A percentile compares a stretch with the other conserved stretches of the same genome.
Conservation (phyloP, 2,329 filamentous ascomycete genomes). For the Botrytis aclada region DNA sequence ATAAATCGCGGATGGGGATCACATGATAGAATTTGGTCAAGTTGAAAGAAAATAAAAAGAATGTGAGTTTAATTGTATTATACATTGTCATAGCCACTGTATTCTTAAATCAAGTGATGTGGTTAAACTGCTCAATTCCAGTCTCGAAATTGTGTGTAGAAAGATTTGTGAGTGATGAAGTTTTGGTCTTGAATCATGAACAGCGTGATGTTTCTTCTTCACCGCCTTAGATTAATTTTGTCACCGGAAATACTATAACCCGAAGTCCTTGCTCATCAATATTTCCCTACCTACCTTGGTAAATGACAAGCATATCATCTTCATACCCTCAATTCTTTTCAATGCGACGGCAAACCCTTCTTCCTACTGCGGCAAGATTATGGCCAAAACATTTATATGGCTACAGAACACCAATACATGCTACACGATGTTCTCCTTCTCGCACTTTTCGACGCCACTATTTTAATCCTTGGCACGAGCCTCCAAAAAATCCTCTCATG, state of each 20-base stretch:
- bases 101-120: not conserved
- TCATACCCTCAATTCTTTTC: not conserved
- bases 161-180: not conserved
- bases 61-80: not conserved
- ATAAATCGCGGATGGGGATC: not conserved
- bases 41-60: not conserved
- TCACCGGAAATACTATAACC: not conserved
- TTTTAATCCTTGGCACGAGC: not conserved
- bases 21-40: not conserved
- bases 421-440: not conserved
- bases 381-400: not conserved
- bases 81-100: rapidly evolving
- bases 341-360: not conserved
- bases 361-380: not conserved
- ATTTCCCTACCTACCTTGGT: not conserved
- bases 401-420: not conserved
- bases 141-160: not conserved
- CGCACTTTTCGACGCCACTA: not conserved
- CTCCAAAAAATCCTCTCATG: not conserved
- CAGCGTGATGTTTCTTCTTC: not conserved
- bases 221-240: not conserved
- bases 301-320: not conserved
- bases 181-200: not conserved
- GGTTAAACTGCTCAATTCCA: not conserved
- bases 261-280: not conserved